Conservation (phyloP, 768 basidiomycete species). For the Pleurotus eryngii region DNA sequence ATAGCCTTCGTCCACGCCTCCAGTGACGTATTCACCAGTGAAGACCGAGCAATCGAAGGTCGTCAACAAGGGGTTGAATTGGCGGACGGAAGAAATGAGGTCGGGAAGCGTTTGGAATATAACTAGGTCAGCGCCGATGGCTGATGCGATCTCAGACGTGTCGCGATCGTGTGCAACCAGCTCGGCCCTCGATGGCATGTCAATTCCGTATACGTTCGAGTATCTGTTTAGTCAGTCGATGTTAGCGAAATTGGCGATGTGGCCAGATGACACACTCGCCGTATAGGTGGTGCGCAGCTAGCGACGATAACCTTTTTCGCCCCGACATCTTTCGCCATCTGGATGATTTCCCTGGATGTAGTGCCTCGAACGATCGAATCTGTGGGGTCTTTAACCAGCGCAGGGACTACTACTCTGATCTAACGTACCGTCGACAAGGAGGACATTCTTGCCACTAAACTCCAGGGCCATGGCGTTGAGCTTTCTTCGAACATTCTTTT, state of each 20-base stretch:
- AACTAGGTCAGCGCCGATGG: conserved; percentile 92
- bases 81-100: conserved; percentile 79
- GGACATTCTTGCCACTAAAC: conserved; percentile 86
- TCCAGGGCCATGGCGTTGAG: conserved; percentile 98
- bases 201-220: conserved; percentile 98
- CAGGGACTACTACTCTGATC: not conserved
- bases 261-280: conserved; percentile 40
- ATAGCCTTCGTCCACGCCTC: conserved; percentile 84
- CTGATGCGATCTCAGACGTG: conserved; percentile 64
- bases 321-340: conserved; percentile 99
- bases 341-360: conserved; percentile 96
- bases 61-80: conserved; percentile 74
- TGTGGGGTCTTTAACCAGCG: conserved; percentile 23
- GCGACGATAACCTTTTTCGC: conserved; percentile 95
- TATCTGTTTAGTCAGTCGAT: conserved; percentile 38
- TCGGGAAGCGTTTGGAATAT: conserved; percentile 94
- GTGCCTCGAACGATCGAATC: conserved; percentile 99
- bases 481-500: conserved; percentile 92
- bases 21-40: conserved; percentile 95
- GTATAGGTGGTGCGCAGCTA: conserved; percentile 95
- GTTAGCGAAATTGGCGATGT: not conserved
- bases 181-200: conserved; percentile 96
- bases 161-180: conserved; percentile 84
- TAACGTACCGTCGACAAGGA: conserved; percentile 87
- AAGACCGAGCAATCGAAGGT: conserved; percentile 97